Base-by-base conservation (phyloP, 345 rosid genomes). In the Dovyalis caffra region DNA sequence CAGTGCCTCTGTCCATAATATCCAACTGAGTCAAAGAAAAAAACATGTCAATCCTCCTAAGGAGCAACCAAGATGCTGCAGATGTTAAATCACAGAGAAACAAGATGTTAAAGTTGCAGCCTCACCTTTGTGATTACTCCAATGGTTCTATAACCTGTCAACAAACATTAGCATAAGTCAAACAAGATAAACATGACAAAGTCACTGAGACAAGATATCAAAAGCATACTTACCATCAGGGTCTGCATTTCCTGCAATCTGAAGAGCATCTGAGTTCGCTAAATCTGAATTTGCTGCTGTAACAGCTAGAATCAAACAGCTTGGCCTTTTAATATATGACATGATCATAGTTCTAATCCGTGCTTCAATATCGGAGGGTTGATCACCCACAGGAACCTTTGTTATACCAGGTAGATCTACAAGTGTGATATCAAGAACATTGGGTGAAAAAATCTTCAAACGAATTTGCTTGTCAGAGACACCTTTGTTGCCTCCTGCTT, bases 1-100 rank as follows among this genome's bases (percentile, higher is more conserved):
- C 95, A 68, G 99, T 95, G 80, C 99, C 99, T 90, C 99, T 88
- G 84, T 95, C 99, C 99, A 95, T 95, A 68, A 95, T 92, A 82
- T 95, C 99, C 84, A 95, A 83, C 99, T 92, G 90, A 72, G 40
- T 68, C 71, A 83, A 47, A 78, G 35, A 65, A 43, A 69, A n/a
- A 73, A 62, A 68, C 6, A 28, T 76, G 73, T 70, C 67, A 79
- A 53, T 34, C 29, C 28, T 18, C 5, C 26, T 1, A 64, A 31
- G 15, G 57, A 43, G n/a, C 23, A 51, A 14, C 28, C 49, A 68
- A 23, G 25, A 31, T 49, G 47, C n/a, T 25, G 20, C 1, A 70
- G 8, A 66, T 25, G 15, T 31, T 75, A 25, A 23, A 43, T 8
- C 60, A 71, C 14, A 37, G 8, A 40, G 12, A 40, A 25, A 57